phyloP scores from a whole-genome alignment of 192 early-diverging fungal genomes.

The Linnemannia elongata region DNA sequence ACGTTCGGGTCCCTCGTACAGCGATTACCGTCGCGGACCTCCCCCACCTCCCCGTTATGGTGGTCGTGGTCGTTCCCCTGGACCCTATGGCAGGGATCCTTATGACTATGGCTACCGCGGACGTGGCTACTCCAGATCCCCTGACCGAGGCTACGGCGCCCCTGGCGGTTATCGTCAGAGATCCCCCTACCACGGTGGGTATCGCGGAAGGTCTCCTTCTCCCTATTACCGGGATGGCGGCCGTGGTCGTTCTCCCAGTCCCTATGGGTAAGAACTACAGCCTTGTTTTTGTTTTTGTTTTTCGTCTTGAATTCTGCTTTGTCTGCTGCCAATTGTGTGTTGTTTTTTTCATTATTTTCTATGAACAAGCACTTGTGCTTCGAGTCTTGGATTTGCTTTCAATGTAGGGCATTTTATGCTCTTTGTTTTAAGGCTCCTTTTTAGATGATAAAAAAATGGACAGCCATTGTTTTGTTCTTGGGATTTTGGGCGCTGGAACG shows the following conservation, averaged over 20 bases:
- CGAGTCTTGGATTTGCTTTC: background rate
- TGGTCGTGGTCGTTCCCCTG: slow-evolving; percentile 57
- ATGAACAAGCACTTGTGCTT: slow-evolving; percentile 2
- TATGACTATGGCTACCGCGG: slow-evolving; percentile 50
- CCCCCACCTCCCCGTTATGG: slow-evolving; percentile 49
- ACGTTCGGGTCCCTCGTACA: slow-evolving; percentile 26
- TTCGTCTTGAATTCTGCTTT: background rate
- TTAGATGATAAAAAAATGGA: slow-evolving; percentile 1
- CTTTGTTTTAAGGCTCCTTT: background rate
- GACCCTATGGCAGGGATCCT: slow-evolving; percentile 44
- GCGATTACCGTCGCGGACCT: slow-evolving; percentile 61
- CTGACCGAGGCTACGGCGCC: slow-evolving; percentile 56
- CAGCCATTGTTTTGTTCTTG: background rate
- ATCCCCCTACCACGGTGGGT: slow-evolving; percentile 54
- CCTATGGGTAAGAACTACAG: slow-evolving; percentile 51
- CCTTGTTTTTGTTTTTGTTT: background rate
- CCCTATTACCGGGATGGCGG: slow-evolving; percentile 47
- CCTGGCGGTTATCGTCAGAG: slow-evolving; percentile 47
- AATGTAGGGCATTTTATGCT: background rate
- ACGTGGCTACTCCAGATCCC: slow-evolving; percentile 60
- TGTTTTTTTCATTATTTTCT: background rate
- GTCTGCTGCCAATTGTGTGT: background rate
- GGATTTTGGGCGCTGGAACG: slow-evolving; percentile 5
- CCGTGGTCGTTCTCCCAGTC: slow-evolving; percentile 56
- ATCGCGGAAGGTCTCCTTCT: slow-evolving; percentile 55